Conservation (phyloP, 176 grass and related monocot species). For the Dactylis glomerata region DNA sequence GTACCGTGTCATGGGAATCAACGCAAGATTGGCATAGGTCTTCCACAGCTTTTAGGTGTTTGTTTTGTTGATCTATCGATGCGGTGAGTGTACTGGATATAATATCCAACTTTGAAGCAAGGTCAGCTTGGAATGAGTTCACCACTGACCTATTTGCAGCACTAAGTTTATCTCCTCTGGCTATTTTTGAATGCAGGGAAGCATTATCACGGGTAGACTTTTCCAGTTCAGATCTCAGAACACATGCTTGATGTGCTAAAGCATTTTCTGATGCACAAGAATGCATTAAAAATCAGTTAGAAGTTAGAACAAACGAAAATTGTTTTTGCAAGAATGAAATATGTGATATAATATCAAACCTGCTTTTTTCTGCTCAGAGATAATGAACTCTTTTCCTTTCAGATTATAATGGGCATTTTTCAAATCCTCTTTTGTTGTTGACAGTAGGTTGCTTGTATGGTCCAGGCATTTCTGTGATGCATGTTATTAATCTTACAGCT, state of each 20-base stretch:
- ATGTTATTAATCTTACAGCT: background rate
- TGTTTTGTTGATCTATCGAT: constrained; percentile 76
- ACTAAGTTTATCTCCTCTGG: constrained; percentile 71
- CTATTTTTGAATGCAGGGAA: constrained; percentile 91
- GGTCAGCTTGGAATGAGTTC: constrained; percentile 68
- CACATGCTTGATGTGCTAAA: constrained; percentile 87
- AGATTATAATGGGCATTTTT: constrained; percentile 83
- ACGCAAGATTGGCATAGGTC: constrained; percentile 77
- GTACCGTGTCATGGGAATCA: constrained; percentile 89
- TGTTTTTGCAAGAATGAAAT: background rate
- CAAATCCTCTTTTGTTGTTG: constrained; percentile 71
- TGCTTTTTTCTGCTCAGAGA: constrained; percentile 92
- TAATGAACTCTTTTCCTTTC: constrained; percentile 87
- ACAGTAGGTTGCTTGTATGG: constrained; percentile 74
- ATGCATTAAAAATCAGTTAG: constrained; percentile 12
- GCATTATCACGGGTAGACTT: constrained; percentile 82
- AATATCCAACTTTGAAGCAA: constrained; percentile 62
- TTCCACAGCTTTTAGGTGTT: constrained; percentile 75
- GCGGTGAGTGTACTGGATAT: constrained; percentile 67
- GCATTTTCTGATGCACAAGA: constrained; percentile 74
- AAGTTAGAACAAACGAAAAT: background rate
- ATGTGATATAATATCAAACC: constrained; percentile 31
- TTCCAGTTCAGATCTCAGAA: constrained; percentile 78
- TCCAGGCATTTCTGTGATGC: constrained; percentile 74
- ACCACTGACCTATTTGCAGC: constrained; percentile 79